Evolutionary conservation across 2,329 filamentous ascomycete genomes (phyloP), one percentile per base, ranked within the genome.

Genomic region (Drechslerella dactyloides): DNA sequence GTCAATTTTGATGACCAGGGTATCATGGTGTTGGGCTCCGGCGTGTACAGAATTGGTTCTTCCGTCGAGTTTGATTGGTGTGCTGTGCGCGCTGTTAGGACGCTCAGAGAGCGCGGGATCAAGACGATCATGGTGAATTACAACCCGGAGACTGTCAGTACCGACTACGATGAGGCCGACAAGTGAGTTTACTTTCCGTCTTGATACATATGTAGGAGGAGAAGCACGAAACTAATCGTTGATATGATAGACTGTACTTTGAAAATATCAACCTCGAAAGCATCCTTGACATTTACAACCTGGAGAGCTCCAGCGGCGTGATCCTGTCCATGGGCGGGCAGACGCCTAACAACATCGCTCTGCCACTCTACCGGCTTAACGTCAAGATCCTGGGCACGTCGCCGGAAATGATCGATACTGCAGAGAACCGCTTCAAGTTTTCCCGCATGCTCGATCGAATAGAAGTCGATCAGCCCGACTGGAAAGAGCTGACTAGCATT

Each of bases 31-130:
- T 84, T 97, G 30, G 93, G 93, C 13, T 97, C 93, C 33, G 93
- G 93, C 80, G 93, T 97, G 8, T 97, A 97, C 83, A 87, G 94
- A 73, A 99, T 99, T 75, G 94, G 94, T 75, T 97, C 93, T 0
- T 97, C 93, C 0, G 94, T 99, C 69, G 94, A 99, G 79, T 99
- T 99, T 80, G 94, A 99, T 81, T 99, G 94, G 94, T 97, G 94
- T 80, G 96, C 94, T 2, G 94, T 99, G 27, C 85, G 93, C 70
- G 91, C 94, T 4, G 96, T 97, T 74, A 88, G 93, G 74, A 97
- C 94, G 1, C 85, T 99, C 6, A 87, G 94, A 56, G 86, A 90
- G 75, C 86, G 88, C 70, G 90, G 90, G 1, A 87, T 89, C 83
- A 97, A 97, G 84, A 97, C 94, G 0, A 88, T 97, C 77, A 97